Evolutionary conservation across 331 rosid species (phyloP).

Genomic region (Rhamnella rubrinervis): DNA sequence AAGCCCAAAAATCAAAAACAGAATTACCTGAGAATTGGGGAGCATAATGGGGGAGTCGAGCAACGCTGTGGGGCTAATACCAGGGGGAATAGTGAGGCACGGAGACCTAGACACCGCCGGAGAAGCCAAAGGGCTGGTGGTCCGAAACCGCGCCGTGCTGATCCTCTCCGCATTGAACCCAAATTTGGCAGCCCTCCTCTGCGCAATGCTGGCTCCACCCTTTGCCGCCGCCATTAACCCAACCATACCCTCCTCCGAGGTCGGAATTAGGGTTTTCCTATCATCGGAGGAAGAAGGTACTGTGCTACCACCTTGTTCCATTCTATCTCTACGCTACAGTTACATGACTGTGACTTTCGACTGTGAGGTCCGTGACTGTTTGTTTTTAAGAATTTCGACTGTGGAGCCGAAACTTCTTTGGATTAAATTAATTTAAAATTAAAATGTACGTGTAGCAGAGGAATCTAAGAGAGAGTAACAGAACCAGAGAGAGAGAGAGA

Average conservation of each 20-base stretch:
- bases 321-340: neutral
- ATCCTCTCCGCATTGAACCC: slow-evolving; percentile 63
- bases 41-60: slow-evolving; percentile 81
- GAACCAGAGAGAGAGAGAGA: neutral
- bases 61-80: slow-evolving; percentile 75
- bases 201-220: slow-evolving; percentile 52
- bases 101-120: slow-evolving; percentile 44
- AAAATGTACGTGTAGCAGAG: neutral
- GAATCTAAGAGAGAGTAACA: neutral
- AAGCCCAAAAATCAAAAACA: neutral
- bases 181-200: slow-evolving; percentile 54
- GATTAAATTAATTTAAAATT: neutral
- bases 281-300: slow-evolving; percentile 2
- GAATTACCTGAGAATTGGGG: slow-evolving; percentile 56
- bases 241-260: neutral
- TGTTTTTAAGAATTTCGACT: neutral
- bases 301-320: slow-evolving; percentile 4
- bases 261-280: slow-evolving; percentile 1
- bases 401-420: slow-evolving; percentile 10
- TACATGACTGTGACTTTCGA: neutral
- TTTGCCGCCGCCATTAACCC: neutral
- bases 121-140: slow-evolving; percentile 33
- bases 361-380: neutral
- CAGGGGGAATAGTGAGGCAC: slow-evolving; percentile 56
- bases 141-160: slow-evolving; percentile 42